Conservation (phyloP, 306 rosid genomes). For the Boehmeria nivea region DNA sequence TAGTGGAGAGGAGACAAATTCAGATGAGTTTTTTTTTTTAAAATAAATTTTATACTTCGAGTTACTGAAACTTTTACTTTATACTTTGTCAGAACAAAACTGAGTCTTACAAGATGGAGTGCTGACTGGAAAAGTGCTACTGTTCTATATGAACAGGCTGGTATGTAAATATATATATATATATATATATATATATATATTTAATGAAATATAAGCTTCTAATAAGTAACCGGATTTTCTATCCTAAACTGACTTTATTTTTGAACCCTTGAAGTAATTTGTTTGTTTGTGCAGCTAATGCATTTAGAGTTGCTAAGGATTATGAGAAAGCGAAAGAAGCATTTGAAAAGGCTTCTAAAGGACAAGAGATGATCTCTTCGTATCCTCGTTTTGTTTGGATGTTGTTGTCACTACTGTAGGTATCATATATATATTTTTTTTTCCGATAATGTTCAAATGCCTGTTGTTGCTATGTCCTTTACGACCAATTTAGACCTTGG, state of each 20-base stretch:
- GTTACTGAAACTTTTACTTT: neutral
- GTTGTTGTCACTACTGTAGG: neutral
- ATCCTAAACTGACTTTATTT: too few species aligned
- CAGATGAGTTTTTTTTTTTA: neutral
- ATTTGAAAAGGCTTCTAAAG: slow-evolving; percentile 86
- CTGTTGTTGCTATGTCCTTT: too few species aligned
- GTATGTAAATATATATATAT: slow-evolving; percentile 33
- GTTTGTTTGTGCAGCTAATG: slow-evolving; percentile 59
- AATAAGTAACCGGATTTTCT: too few species aligned
- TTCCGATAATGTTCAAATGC: slow-evolving; percentile 8
- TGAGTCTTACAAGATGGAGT: slow-evolving; percentile 85
- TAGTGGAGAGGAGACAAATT: too few species aligned
- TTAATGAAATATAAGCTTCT: too few species aligned
- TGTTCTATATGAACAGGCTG: slow-evolving; percentile 84
- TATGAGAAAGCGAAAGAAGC: slow-evolving; percentile 82
- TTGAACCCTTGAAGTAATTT: too few species aligned
- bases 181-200: too few species aligned
- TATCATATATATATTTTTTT: neutral
- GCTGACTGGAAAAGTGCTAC: slow-evolving; percentile 90
- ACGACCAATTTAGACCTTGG: slow-evolving; percentile 73
- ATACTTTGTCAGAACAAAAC: slow-evolving; percentile 53
- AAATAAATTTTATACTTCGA: neutral
- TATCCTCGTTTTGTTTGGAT: slow-evolving; percentile 53
- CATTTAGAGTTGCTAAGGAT: slow-evolving; percentile 62
- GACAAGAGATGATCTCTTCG: slow-evolving; percentile 95